Evolutionary conservation across 1,284 basidiomycete species (phyloP).

Genomic region (Thelephora terrestris): DNA sequence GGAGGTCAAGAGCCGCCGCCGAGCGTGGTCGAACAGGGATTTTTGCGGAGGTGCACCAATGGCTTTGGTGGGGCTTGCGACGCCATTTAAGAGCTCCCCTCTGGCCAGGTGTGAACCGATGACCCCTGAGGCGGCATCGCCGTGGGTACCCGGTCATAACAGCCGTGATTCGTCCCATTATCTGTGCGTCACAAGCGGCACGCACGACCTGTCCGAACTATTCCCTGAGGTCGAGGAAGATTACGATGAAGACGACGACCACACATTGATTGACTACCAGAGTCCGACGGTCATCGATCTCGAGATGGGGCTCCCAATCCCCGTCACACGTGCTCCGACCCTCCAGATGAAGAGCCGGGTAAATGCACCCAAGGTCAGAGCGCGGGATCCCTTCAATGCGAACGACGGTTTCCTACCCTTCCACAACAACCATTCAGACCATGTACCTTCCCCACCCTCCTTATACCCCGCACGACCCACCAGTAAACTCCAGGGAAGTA

Average conservation of each 20-base stretch:
- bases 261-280: slow-evolving; percentile 6
- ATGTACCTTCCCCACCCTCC: not conserved
- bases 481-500: slow-evolving; percentile 1
- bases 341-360: not conserved
- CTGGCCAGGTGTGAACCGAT: slow-evolving; percentile 28
- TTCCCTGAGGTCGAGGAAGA: slow-evolving; percentile 43
- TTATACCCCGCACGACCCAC: not conserved
- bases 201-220: slow-evolving; percentile 20
- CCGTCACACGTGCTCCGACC: not conserved
- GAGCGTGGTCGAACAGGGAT: slow-evolving; percentile 43
- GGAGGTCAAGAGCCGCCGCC: slow-evolving; percentile 39
- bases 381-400: slow-evolving; percentile 4
- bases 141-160: slow-evolving; percentile 2
- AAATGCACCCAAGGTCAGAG: not conserved
- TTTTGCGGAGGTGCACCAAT: slow-evolving; percentile 22
- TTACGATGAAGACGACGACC: slow-evolving; percentile 27
- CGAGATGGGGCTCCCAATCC: slow-evolving; percentile 6
- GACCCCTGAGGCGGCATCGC: slow-evolving; percentile 12
- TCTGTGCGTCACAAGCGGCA: slow-evolving; percentile 16
- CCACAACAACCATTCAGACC: not conserved
- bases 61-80: slow-evolving; percentile 28
- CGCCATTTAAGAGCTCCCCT: slow-evolving; percentile 32
- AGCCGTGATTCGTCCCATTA: not conserved
- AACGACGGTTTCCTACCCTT: not conserved
- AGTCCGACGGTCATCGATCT: slow-evolving; percentile 10